These are phyloP conservation scores for Lachnellula subtilissima DNA, from an alignment of 2,329 filamentous ascomycete species.

Conservation along the genomic window DNA sequence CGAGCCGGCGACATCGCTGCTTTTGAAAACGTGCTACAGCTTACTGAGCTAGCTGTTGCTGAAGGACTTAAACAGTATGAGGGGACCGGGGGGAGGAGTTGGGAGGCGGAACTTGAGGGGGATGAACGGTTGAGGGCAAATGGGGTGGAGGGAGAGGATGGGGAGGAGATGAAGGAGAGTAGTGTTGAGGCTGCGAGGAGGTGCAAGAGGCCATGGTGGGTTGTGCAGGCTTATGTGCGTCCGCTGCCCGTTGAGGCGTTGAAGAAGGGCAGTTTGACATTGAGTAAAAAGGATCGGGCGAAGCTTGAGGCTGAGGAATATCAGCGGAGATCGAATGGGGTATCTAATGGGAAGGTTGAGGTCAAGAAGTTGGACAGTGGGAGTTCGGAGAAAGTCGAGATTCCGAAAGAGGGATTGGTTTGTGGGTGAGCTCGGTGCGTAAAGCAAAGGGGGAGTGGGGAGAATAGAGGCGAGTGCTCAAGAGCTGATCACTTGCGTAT, in stretches of 20 bases:
- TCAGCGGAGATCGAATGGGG: not conserved
- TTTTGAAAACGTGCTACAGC: constrained; percentile 69
- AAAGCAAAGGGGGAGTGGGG: not conserved
- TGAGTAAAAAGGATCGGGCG: constrained; percentile 65
- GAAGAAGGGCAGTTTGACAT: constrained; percentile 69
- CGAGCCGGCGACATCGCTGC: constrained; percentile 66
- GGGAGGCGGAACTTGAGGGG: constrained; percentile 36
- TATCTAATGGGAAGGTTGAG: constrained; percentile 7
- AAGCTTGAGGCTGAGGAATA: constrained; percentile 31
- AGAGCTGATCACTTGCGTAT: constrained; percentile 11
- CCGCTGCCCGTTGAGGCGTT: constrained; percentile 84
- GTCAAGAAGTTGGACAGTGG: constrained; percentile 6
- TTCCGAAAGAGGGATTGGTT: constrained; percentile 24
- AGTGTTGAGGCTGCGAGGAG: constrained; percentile 63
- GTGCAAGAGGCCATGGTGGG: constrained; percentile 83
- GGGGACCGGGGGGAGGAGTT: constrained; percentile 45
- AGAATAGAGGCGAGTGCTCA: constrained; percentile 13
- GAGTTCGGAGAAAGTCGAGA: constrained; percentile 17
- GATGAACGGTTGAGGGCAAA: constrained; percentile 27
- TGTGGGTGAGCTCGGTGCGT: constrained; percentile 16
- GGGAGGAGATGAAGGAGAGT: constrained; percentile 42
- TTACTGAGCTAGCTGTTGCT: constrained; percentile 73
- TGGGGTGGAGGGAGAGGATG: constrained; percentile 30
- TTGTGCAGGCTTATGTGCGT: constrained; percentile 81
- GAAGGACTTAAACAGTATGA: constrained; percentile 67